A percentile compares a stretch with the other conserved stretches of the same genome.
Evolutionary conservation across 2,329 filamentous ascomycete genomes (phyloP).

Genomic region (Pseudomassariella vexata): DNA sequence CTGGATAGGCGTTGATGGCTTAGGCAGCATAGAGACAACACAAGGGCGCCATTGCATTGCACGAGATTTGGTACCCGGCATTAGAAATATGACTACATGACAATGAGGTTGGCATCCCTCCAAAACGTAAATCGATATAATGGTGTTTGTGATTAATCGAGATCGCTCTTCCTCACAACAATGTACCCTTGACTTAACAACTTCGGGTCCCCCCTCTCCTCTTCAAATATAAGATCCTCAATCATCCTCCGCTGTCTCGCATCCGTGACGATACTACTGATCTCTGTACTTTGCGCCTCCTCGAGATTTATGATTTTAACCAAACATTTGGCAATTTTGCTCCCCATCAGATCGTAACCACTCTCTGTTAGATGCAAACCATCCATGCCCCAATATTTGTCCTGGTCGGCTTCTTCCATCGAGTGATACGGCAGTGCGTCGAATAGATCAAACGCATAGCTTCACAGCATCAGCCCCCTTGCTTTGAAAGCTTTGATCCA

Average conservation of each 20-base stretch:
- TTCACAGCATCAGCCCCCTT: constrained; percentile 20
- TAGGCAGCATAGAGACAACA: constrained; percentile 3
- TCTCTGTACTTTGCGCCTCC: constrained; percentile 24
- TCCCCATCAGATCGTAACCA: constrained; percentile 60
- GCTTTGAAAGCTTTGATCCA: constrained; percentile 1
- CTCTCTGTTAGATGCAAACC: constrained; percentile 50
- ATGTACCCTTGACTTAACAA: constrained; percentile 47
- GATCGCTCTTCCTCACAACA: constrained; percentile 44
- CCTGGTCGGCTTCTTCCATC: constrained; percentile 38
- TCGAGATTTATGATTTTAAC: constrained; percentile 35
- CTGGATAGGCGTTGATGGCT: neutral
- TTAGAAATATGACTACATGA: neutral
- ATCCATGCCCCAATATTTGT: constrained; percentile 52
- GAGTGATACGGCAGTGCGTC: constrained; percentile 46
- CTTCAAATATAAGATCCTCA: constrained; percentile 38
- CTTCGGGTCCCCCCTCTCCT: constrained; percentile 42
- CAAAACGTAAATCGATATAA: constrained; percentile 5
- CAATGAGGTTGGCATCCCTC: neutral
- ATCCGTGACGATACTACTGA: constrained; percentile 18
- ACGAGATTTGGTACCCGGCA: neutral
- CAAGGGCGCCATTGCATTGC: neutral
- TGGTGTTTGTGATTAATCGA: constrained; percentile 35
- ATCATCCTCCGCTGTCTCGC: constrained; percentile 22
- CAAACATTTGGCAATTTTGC: constrained; percentile 47
- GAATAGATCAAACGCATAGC: constrained; percentile 52